Base-by-base conservation (phyloP, 805 yeast genomes). In the Candida michaelii region DNA sequence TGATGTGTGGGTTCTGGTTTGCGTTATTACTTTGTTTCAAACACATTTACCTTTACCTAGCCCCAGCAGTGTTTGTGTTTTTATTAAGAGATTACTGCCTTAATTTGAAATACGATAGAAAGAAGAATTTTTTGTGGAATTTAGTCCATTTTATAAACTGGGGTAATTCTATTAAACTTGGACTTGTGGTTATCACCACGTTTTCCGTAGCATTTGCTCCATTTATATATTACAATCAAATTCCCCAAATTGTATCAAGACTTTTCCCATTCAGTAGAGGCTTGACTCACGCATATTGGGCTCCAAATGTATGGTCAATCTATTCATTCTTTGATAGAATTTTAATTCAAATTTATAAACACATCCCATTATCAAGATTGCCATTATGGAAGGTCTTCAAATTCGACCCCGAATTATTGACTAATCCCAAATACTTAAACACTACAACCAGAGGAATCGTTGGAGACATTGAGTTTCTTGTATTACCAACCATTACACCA, bases 241-340 rank as follows among this genome's bases (percentile, higher is more conserved):
- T 85, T 37, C 83, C 85, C 0, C 79, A 87, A 47, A 63, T 93
- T 13, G 36, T 88, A 7, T 57, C 66, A 4, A 73, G 99, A 35
- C 65, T 93, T 24, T 93, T 93, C 65, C 99, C 99, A 5, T 91
- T 91, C 59, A 84, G 95, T 38, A 74, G 98, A 59, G 98, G 98
- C 1, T 72, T 93, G 27, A 93, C 97, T 4, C 99, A 93, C 64
- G 97, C 98, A 0, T 93, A 93, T 65, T 93, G 99, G 98, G 98
- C 99, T 1, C 98, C 99, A 12, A 93, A 93, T 56, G 70, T 89
- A 36, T 93, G 99, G 99, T 97, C 99, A 0, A 53, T 91, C 8
- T 93, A 93, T 63, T 86, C 97, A 1, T 84, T 87, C 50, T 46
- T 74, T 11, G 99, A 93, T 62, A 73, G 95, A 44, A 56, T 83